These are phyloP conservation scores for Suillus weaverae DNA, from an alignment of 768 basidiomycete genomes.

Conservation along the genomic window DNA sequence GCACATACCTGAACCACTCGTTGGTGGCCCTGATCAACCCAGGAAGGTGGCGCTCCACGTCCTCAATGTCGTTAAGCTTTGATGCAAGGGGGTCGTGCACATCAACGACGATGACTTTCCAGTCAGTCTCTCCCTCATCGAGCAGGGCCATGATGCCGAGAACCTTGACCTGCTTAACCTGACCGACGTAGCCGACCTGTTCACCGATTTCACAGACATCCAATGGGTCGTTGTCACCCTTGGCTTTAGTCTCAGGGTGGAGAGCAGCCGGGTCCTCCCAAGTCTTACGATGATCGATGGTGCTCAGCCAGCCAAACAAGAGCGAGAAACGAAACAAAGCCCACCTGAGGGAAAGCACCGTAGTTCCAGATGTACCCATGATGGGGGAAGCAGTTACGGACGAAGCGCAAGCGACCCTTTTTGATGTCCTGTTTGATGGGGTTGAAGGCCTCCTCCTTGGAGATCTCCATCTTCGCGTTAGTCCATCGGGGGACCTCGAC, in stretches of 20 bases:
- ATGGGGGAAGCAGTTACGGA: constrained; percentile 99
- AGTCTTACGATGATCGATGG: constrained; percentile 52
- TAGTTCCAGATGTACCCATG: constrained; percentile 99
- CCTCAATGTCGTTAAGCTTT: constrained; percentile 98
- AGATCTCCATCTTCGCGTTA: constrained; percentile 99
- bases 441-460: constrained; percentile 97
- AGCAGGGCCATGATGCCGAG: constrained; percentile 99
- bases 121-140: constrained; percentile 99
- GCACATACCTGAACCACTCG: constrained; percentile 91
- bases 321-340: constrained; percentile 16
- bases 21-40: constrained; percentile 96
- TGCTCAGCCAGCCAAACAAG: background rate
- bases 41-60: constrained; percentile 96
- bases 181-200: constrained; percentile 94
- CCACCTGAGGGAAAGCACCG: constrained; percentile 95
- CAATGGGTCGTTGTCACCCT: constrained; percentile 98
- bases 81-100: constrained; percentile 92
- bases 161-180: constrained; percentile 99
- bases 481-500: constrained; percentile 99
- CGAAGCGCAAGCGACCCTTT: constrained; percentile 93
- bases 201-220: constrained; percentile 99
- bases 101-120: constrained; percentile 99
- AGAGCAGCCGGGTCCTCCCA: constrained; percentile 92
- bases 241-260: constrained; percentile 97
- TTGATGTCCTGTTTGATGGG: constrained; percentile 99